These are phyloP conservation scores for Plasmodium gallinaceum DNA, from an alignment of 169 alveolate species.

Conservation along the genomic window DNA sequence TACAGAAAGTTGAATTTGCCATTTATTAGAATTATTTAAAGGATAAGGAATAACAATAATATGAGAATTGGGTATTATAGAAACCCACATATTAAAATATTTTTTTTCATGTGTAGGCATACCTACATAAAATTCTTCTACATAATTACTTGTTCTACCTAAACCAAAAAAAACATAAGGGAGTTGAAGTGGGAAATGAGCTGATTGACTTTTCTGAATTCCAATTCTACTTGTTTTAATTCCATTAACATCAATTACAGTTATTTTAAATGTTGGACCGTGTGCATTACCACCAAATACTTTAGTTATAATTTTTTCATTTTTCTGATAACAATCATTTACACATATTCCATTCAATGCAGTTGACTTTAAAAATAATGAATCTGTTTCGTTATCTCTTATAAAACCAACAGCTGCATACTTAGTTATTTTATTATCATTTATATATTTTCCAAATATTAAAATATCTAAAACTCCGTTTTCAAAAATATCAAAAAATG, in stretches of 20 bases:
- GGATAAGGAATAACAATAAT: slow-evolving; percentile 84
- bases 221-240: slow-evolving; percentile 80
- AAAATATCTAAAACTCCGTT: slow-evolving; percentile 81
- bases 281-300: slow-evolving; percentile 71
- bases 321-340: slow-evolving; percentile 39
- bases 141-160: slow-evolving; percentile 90
- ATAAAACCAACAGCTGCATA: slow-evolving; percentile 46
- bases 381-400: slow-evolving; percentile 76
- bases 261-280: slow-evolving; percentile 85
- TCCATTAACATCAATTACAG: slow-evolving; percentile 86
- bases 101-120: slow-evolving; percentile 81
- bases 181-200: slow-evolving; percentile 76
- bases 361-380: slow-evolving; percentile 78
- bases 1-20: slow-evolving; percentile 85
- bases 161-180: slow-evolving; percentile 84
- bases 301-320: slow-evolving; percentile 66
- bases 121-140: slow-evolving; percentile 90
- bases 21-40: slow-evolving; percentile 79
- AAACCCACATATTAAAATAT: slow-evolving; percentile 86
- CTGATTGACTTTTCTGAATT: slow-evolving; percentile 80
- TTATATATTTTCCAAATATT: slow-evolving; percentile 75
- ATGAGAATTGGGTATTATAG: slow-evolving; percentile 86
- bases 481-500: slow-evolving; percentile 82
- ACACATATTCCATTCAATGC: slow-evolving; percentile 79
- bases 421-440: slow-evolving; percentile 15